Evolutionary conservation across 164 flowering plant genomes (phyloP), one percentile per base, ranked within the genome.

Genomic region (Aristolochia contorta): DNA sequence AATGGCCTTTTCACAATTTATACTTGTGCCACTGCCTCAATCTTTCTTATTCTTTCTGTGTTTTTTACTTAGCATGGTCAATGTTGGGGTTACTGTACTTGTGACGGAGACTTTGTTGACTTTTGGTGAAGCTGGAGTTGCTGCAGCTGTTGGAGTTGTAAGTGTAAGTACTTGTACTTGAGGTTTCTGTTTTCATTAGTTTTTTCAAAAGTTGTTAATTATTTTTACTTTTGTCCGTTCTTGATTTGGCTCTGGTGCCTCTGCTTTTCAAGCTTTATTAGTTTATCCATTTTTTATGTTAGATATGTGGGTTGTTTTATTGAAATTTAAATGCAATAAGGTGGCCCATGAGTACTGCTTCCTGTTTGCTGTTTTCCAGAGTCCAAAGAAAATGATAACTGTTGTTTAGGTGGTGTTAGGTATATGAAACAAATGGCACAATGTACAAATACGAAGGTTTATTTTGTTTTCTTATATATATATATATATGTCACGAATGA

Each of bases 41-140:
- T 48, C 20, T 24, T 63, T 69, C 75, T 77, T 63, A 73, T 64
- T 64, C 25, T 71, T 33, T 58, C 61, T 13, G 56, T 22, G 30
- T 13, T 53, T 9, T 23, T 22, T 22, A 23, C 43, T 37, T 37
- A 94, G 97, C 63, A 96, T 91, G 67, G 99, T 84, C 33, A 94
- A 89, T 67, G 91, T 91, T 80, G 99, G 80, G 64, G 99, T 97
- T 71, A 94, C 99, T 74, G 99, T 97, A 64, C 63, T 91, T 60
- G 99, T 91, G 64, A 94, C 99, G 20, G 90, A 94, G 48, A 93
- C 99, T 54, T 96, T 97, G 58, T 91, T 97, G 58, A 74, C 82
- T 63, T 94, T 85, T 85, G 99, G 99, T 65, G 96, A 94, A 80
- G 99, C 96, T 72, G 99, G 99, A 71, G 79, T 94, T 64, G 84